Evolutionary conservation across 1,139 yeast species (phyloP), one percentile per base, ranked within the genome.

Genomic region (Spencermartinsiella ligniputridi): DNA sequence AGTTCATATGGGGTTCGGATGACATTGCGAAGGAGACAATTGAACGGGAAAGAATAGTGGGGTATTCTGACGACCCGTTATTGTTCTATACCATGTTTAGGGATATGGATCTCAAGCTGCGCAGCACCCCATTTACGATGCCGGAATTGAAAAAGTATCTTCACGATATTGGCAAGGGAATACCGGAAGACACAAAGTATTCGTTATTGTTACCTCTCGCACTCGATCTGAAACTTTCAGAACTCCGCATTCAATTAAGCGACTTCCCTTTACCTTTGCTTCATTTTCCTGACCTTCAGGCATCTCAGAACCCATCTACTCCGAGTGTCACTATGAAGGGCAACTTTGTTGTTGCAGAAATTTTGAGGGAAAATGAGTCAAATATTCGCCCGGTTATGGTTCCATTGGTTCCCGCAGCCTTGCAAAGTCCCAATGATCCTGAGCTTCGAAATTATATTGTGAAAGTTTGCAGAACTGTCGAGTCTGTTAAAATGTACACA

Each of bases 151-250:
- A 86, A 0, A 67, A 79, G 21, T 89, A 81, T 58, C 62, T 90
- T 25, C 66, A 81, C 57, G 75, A 79, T 16, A 71, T 83, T 15
- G 97, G 97, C 3, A 90, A 88, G 60, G 95, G 95, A 0, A 75
- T 83, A 20, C 97, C 97, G 0, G 60, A 63, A 44, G 84, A 82
- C 50, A 78, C 90, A 0, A 60, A 69, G 42, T 90, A 81, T 60
- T 79, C 94, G 0, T 69, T 85, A 17, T 62, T 84, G 58, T 58
- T 89, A 1, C 97, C 97, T 0, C 58, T 81, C 44, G 71, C 67
- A 60, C 45, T 80, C 18, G 69, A 73, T 25, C 60, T 83, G 45
- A 64, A 65, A 9, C 63, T 81, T 35, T 68, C 68, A 11, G 85
- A 80, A 47, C 60, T 78, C 34, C 63, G 82, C 25, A 67, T 79